A percentile compares a stretch with the other conserved stretches of the same genome.
phyloP scores from a whole-genome alignment of 164 flowering plant genomes.

The Chloranthus sessilifolius region DNA sequence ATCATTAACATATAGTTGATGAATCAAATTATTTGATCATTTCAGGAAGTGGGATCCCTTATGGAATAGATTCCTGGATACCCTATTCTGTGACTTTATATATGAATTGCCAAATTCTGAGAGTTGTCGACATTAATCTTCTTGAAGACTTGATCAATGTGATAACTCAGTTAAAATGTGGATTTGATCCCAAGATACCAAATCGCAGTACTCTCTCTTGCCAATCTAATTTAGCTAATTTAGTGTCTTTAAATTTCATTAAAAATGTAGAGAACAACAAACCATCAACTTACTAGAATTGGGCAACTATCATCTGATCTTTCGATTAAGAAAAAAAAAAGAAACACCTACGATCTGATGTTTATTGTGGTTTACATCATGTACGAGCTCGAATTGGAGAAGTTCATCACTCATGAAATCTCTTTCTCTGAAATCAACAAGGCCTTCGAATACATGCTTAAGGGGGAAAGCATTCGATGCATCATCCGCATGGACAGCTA shows the following conservation, averaged over 20 bases:
- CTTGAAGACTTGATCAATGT: neutral
- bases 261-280: too few relatives aligned
- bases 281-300: too few relatives aligned
- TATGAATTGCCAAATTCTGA: neutral
- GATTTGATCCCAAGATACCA: too few relatives aligned
- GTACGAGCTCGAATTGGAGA: constrained; percentile 64
- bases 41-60: neutral
- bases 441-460: constrained; percentile 59
- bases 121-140: neutral
- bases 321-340: neutral
- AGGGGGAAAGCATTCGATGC: constrained; percentile 54
- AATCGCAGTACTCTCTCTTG: too few relatives aligned
- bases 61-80: neutral
- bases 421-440: constrained; percentile 73
- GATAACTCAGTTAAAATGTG: too few relatives aligned
- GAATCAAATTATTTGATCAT: neutral
- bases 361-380: neutral
- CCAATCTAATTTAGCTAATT: too few relatives aligned
- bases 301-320: neutral
- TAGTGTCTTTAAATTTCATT: too few relatives aligned
- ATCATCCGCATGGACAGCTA: constrained; percentile 35
- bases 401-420: constrained; percentile 61
- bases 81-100: neutral
- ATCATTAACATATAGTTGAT: neutral
- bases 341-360: neutral